phyloP scores from a whole-genome alignment of 495 filamentous ascomycete genomes.

The Baudoinia panamericana region DNA sequence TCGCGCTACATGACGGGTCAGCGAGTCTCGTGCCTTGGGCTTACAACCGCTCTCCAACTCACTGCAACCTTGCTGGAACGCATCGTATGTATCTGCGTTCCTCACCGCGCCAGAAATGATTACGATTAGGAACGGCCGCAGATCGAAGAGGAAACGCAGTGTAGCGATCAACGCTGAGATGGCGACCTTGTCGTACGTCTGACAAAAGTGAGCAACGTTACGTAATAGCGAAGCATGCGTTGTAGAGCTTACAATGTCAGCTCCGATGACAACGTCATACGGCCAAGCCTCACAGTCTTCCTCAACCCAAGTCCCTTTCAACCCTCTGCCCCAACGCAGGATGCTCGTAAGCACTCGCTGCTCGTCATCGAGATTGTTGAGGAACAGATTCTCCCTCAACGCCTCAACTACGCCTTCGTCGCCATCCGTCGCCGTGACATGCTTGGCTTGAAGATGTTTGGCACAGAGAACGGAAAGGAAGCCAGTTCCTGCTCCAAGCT shows the following conservation, averaged over 20 bases:
- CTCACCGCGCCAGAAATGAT: slow-evolving; percentile 50
- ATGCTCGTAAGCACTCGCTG: slow-evolving; percentile 35
- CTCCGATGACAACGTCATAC: slow-evolving; percentile 28
- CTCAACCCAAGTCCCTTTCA: slow-evolving; percentile 17
- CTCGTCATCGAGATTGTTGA: slow-evolving; percentile 47
- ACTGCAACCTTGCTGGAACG: slow-evolving; percentile 47
- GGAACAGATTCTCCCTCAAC: slow-evolving; percentile 50
- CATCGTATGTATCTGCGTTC: slow-evolving; percentile 48
- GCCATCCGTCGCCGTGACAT: slow-evolving; percentile 68
- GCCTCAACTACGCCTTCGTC: slow-evolving; percentile 57
- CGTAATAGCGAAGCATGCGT: not conserved
- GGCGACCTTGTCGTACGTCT: slow-evolving; percentile 54
- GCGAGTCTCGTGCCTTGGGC: too few relatives aligned
- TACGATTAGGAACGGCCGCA: slow-evolving; percentile 35
- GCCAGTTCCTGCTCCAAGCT: slow-evolving; percentile 81
- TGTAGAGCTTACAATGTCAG: slow-evolving; percentile 28
- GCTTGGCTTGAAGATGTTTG: slow-evolving; percentile 49
- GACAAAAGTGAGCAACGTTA: not conserved
- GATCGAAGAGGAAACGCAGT: slow-evolving; percentile 40
- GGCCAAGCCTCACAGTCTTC: slow-evolving; percentile 18
- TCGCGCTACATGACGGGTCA: slow-evolving; percentile 6
- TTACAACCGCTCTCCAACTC: too few relatives aligned
- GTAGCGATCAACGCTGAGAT: slow-evolving; percentile 47
- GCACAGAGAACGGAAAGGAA: slow-evolving; percentile 73
- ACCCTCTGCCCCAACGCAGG: slow-evolving; percentile 46